phyloP scores from a whole-genome alignment of 768 basidiomycete genomes.

The Trametes elegans region DNA sequence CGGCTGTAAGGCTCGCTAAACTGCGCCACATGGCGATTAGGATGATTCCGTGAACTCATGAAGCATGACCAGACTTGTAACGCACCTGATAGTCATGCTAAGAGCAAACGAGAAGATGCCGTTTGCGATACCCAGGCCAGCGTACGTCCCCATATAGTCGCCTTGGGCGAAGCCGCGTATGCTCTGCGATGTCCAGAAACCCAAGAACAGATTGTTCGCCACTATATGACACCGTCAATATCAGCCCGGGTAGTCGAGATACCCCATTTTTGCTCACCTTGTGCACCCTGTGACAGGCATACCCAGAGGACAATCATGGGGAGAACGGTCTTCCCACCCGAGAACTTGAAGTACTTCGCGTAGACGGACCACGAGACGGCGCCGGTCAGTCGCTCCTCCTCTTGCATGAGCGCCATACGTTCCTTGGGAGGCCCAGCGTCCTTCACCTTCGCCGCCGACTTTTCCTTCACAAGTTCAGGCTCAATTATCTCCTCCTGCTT shows the following conservation, averaged over 20 bases:
- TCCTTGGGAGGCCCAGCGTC: conserved; percentile 19
- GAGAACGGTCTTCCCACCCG: conserved; percentile 35
- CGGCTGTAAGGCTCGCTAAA: conserved; percentile 36
- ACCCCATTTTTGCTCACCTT: conserved; percentile 36
- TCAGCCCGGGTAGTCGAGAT: neutral
- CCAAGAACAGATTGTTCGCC: conserved; percentile 64
- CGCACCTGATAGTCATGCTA: conserved; percentile 51
- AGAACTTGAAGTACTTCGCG: conserved; percentile 33
- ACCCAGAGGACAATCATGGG: conserved; percentile 46
- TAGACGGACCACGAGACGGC: conserved; percentile 36
- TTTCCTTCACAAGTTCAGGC: conserved; percentile 32
- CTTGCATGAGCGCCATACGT: conserved; percentile 27
- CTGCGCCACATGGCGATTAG: conserved; percentile 7
- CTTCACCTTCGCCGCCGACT: conserved; percentile 11
- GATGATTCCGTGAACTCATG: no score
- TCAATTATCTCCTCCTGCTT: conserved; percentile 43
- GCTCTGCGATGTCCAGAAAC: conserved; percentile 65
- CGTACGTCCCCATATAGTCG: conserved; percentile 64
- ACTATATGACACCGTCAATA: conserved; percentile 36
- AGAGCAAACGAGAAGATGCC: conserved; percentile 51
- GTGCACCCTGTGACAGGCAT: conserved; percentile 45
- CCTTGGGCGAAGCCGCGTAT: conserved; percentile 55
- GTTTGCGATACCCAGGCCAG: conserved; percentile 44
- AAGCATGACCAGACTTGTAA: neutral
- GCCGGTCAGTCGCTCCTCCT: conserved; percentile 40